A percentile compares a stretch with the other conserved stretches of the same genome.
Conservation (phyloP, 192 early-diverging fungal species). For the Funneliformis mosseae region DNA sequence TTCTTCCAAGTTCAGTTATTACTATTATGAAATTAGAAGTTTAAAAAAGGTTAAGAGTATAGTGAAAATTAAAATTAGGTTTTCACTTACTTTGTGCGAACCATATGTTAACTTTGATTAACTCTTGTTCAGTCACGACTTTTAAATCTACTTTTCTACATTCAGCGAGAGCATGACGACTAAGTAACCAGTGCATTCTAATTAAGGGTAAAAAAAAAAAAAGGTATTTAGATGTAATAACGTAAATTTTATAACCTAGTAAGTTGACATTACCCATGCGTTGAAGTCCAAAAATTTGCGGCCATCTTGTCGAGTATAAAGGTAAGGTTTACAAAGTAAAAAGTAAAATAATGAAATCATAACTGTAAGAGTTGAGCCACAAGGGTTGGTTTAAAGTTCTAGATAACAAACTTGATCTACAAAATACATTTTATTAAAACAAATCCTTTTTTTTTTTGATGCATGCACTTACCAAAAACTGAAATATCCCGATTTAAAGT, state of each 20-base stretch:
- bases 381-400: too few species aligned
- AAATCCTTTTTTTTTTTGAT: too few species aligned
- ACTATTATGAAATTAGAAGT: conserved; percentile 50
- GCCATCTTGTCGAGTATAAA: conserved; percentile 49
- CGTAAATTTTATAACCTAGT: background rate
- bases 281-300: conserved; percentile 75
- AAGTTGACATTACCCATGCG: conserved; percentile 55
- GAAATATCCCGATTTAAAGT: too few species aligned
- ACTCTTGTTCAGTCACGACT: conserved; percentile 52
- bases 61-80: too few species aligned
- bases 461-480: too few species aligned
- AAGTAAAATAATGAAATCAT: too few species aligned
- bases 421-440: too few species aligned
- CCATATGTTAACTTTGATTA: conserved; percentile 64
- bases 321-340: too few species aligned
- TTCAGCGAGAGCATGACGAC: conserved; percentile 50
- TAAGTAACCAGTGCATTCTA: conserved; percentile 58
- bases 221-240: background rate
- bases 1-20: conserved; percentile 73
- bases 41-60: background rate
- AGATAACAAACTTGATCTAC: too few species aligned
- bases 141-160: conserved; percentile 59
- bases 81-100: conserved; percentile 58
- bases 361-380: too few species aligned
- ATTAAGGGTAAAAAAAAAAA: background rate